Percentiles rank a stretch among this genome's conserved stretches.
phyloP scores from a whole-genome alignment of 2,329 filamentous ascomycete species.

The Neofusicoccum cordaticola region DNA sequence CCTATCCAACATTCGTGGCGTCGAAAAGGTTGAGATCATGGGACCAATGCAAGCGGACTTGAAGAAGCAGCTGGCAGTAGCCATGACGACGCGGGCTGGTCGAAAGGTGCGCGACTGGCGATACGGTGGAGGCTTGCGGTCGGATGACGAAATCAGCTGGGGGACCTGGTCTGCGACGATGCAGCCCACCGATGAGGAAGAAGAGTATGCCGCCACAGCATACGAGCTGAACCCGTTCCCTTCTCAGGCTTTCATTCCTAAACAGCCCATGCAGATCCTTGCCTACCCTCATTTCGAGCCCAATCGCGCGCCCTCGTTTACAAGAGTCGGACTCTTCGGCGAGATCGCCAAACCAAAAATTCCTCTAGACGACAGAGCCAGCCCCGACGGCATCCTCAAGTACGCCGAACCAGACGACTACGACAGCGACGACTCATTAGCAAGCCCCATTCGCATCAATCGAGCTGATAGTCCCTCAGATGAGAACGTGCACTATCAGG shows the following conservation, averaged over 20 bases:
- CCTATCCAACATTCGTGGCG: slow-evolving; percentile 22
- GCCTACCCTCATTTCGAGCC: background rate
- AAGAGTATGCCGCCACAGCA: background rate
- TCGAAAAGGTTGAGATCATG: slow-evolving; percentile 19
- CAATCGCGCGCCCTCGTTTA: background rate
- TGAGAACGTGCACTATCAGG: no score
- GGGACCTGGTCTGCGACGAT: background rate
- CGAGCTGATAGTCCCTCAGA: no score
- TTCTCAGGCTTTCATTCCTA: background rate
- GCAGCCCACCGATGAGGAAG: background rate
- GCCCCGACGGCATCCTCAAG: background rate
- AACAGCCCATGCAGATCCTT: background rate
- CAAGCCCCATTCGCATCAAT: background rate
- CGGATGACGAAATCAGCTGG: background rate
- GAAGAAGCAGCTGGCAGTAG: slow-evolving; percentile 1
- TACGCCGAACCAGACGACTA: background rate
- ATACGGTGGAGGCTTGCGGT: background rate
- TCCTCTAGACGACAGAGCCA: background rate
- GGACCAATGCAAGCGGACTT: background rate
- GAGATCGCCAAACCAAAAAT: background rate
- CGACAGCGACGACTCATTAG: background rate
- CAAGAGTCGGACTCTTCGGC: background rate
- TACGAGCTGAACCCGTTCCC: background rate
- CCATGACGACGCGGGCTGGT: slow-evolving; percentile 1
- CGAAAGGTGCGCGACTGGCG: background rate